These are phyloP conservation scores for Lentinula edodes DNA, from an alignment of 768 basidiomycete species.

Conservation along the genomic window DNA sequence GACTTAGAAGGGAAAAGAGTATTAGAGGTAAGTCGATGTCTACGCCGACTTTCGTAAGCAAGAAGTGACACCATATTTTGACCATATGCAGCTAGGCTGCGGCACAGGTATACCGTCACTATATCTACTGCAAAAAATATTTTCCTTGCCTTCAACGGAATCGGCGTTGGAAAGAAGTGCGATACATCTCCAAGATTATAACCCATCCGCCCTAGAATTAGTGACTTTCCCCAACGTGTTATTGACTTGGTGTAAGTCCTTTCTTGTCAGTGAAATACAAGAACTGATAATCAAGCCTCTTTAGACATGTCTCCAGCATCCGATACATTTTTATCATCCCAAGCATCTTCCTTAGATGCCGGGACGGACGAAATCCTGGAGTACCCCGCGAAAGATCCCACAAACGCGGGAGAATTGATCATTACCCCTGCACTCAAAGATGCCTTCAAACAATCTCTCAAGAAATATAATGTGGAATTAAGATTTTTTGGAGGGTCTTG, in stretches of 20 bases:
- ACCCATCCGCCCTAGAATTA: slow-evolving; percentile 70
- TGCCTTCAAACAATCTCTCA: slow-evolving; percentile 61
- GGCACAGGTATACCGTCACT: slow-evolving; percentile 86
- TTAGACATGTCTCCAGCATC: slow-evolving; percentile 62
- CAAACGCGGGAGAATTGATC: slow-evolving; percentile 51
- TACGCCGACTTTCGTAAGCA: background rate
- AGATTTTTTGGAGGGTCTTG: slow-evolving; percentile 83
- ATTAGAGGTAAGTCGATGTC: slow-evolving; percentile 57
- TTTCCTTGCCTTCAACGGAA: slow-evolving; percentile 25
- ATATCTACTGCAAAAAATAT: slow-evolving; percentile 61
- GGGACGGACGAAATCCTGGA: slow-evolving; percentile 16
- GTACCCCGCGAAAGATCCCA: slow-evolving; percentile 23
- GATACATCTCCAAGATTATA: slow-evolving; percentile 90
- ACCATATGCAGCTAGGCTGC: slow-evolving; percentile 68
- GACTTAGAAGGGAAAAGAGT: slow-evolving; percentile 44
- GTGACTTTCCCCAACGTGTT: slow-evolving; percentile 77
- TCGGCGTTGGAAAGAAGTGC: slow-evolving; percentile 30
- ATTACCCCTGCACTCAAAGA: slow-evolving; percentile 57
- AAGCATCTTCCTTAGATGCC: slow-evolving; percentile 15
- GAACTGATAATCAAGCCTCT: background rate
- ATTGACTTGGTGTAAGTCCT: slow-evolving; percentile 72
- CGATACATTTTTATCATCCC: slow-evolving; percentile 30
- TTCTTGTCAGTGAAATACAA: background rate
- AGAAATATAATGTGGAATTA: slow-evolving; percentile 48
- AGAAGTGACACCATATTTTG: background rate